phyloP scores from a whole-genome alignment of 2,329 filamentous ascomycete genomes.

The Aspergillus phoenicis region DNA sequence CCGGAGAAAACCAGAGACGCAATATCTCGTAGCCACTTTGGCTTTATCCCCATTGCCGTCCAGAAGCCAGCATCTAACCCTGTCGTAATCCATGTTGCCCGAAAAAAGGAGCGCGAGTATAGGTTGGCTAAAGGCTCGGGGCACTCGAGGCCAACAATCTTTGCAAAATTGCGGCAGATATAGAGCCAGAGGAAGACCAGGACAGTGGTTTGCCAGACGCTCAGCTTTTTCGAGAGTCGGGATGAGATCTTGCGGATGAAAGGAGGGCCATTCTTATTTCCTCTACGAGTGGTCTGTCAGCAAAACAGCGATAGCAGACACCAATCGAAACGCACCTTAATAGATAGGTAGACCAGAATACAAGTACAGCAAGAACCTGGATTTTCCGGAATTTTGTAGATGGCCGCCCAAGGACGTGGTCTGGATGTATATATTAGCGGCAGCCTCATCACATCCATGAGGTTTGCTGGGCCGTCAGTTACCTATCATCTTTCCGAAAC shows the following conservation, averaged over 20 bases:
- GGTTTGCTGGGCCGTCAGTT: not conserved
- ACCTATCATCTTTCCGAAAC: conserved; percentile 37
- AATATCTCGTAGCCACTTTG: conserved; percentile 78
- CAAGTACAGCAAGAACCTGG: conserved; percentile 86
- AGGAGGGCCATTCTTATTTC: conserved; percentile 77
- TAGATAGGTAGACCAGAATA: conserved; percentile 88
- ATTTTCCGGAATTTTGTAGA: conserved; percentile 89
- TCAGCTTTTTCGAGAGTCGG: conserved; percentile 70
- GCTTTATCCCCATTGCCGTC: conserved; percentile 91
- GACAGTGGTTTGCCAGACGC: conserved; percentile 86
- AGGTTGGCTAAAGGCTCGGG: conserved; percentile 93
- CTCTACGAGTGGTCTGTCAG: conserved; percentile 54
- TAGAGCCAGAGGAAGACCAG: conserved; percentile 91
- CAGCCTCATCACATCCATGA: not conserved
- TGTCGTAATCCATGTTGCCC: conserved; percentile 94
- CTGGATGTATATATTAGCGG: conserved; percentile 43
- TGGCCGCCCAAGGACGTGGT: conserved; percentile 89
- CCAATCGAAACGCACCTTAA: conserved; percentile 60
- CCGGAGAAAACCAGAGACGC: conserved; percentile 80
- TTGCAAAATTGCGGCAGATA: conserved; percentile 87
- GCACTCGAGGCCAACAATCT: conserved; percentile 84
- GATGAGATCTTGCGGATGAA: conserved; percentile 60
- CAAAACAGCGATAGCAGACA: not conserved
- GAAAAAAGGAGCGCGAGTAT: conserved; percentile 89
- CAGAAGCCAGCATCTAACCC: conserved; percentile 96